These are phyloP conservation scores for Ceratopteris richardii DNA, from an alignment of 75 land plant genomes.

Conservation along the genomic window DNA sequence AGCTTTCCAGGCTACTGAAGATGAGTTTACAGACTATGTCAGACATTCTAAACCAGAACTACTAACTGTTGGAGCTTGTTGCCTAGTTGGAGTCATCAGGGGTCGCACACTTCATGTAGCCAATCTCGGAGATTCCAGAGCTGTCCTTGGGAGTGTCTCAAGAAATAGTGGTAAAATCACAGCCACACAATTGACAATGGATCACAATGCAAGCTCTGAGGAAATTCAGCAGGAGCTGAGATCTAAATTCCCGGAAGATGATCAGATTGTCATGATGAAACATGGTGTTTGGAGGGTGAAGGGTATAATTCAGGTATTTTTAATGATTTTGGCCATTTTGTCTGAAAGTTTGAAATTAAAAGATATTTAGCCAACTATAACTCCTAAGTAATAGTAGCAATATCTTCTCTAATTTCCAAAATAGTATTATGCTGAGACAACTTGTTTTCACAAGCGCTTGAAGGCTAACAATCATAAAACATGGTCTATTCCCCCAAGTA, in stretches of 20 bases:
- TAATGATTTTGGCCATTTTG: no score
- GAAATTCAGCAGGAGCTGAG: constrained; percentile 65
- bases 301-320: constrained; percentile 80
- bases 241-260: constrained; percentile 75
- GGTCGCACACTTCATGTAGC: constrained; percentile 61
- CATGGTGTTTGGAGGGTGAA: constrained; percentile 91
- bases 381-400: no score
- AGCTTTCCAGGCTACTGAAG: constrained; percentile 69
- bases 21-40: constrained; percentile 48
- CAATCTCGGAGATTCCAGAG: constrained; percentile 88
- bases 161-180: constrained; percentile 33
- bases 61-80: constrained; percentile 79
- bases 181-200: constrained; percentile 63
- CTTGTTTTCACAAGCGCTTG: no score
- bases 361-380: no score
- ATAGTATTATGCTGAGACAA: no score
- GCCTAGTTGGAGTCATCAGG: constrained; percentile 77
- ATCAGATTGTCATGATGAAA: constrained; percentile 64
- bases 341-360: no score
- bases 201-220: constrained; percentile 76
- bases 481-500: no score
- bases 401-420: no score
- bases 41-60: constrained; percentile 40
- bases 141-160: constrained; percentile 57
- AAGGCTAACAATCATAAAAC: no score